phyloP scores from a whole-genome alignment of 441 rosid species.

The Pelargonium cotyledonis region DNA sequence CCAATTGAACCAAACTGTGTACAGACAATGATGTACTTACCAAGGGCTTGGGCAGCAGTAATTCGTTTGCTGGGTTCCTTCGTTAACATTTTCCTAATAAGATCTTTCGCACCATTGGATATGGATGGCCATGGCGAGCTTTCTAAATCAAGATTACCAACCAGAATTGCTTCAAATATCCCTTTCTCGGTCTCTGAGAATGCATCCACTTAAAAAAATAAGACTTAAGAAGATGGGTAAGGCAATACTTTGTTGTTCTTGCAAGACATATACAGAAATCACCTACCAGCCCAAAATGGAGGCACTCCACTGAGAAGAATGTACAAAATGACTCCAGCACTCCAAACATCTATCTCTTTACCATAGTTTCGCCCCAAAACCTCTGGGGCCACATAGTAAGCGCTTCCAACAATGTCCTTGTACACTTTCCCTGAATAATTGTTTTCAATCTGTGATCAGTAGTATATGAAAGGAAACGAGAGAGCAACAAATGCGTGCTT shows the following conservation, averaged over 20 bases:
- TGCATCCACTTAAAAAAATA: not conserved
- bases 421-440: slow-evolving; percentile 10
- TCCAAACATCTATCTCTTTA: slow-evolving; percentile 11
- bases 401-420: not conserved
- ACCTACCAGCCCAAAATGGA: slow-evolving; percentile 11
- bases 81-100: slow-evolving; percentile 12
- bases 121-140: slow-evolving; percentile 10
- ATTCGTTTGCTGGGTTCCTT: slow-evolving; percentile 13
- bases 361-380: slow-evolving; percentile 7
- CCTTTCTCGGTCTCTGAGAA: slow-evolving; percentile 5
- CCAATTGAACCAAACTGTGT: too few relatives aligned
- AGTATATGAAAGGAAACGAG: not conserved
- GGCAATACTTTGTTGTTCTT: not conserved
- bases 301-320: slow-evolving; percentile 9
- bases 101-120: slow-evolving; percentile 13
- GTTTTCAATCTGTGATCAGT: not conserved
- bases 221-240: not conserved
- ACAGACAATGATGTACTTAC: not conserved
- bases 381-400: slow-evolving; percentile 9
- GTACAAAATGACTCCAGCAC: slow-evolving; percentile 10
- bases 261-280: too few relatives aligned
- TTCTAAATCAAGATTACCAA: slow-evolving; percentile 6
- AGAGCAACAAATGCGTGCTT: too few relatives aligned
- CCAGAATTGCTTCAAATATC: not conserved
- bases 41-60: slow-evolving; percentile 10